Conservation (phyloP, 306 rosid species). For the Begonia loranthoides region DNA sequence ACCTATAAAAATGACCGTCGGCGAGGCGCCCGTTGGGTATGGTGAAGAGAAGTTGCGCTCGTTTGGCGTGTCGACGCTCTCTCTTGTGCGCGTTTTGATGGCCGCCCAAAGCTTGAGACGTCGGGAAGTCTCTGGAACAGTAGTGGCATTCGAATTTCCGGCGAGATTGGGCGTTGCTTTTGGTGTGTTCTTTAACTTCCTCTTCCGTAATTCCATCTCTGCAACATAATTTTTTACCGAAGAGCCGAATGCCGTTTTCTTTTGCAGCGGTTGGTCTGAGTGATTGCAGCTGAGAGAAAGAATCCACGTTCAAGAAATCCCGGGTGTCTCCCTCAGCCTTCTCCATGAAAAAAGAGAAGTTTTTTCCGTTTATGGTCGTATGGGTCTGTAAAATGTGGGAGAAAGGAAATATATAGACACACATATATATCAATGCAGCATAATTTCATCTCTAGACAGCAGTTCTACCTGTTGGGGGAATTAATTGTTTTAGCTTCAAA, state of each 20-base stretch:
- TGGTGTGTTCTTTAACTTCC: conserved; percentile 13
- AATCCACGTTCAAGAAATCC: conserved; percentile 85
- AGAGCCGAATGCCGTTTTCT: conserved; percentile 61
- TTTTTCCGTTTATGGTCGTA: too few relatives aligned
- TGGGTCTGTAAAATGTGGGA: too few relatives aligned
- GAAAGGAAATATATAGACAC: too few relatives aligned
- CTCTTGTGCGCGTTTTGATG: conserved; percentile 94
- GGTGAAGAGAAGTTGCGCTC: conserved; percentile 70
- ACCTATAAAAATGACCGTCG: conserved; percentile 47
- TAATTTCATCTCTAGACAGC: too few relatives aligned
- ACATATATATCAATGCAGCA: too few relatives aligned
- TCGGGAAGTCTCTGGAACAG: conserved; percentile 88
- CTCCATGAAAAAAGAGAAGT: conserved; percentile 35
- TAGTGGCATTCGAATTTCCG: conserved; percentile 85
- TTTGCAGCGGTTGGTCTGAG: conserved; percentile 53
- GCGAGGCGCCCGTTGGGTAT: conserved; percentile 40
- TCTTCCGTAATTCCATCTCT: not conserved
- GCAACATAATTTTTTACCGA: conserved; percentile 56
- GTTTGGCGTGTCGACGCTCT: conserved; percentile 82
- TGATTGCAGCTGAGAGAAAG: conserved; percentile 92
- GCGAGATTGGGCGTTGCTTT: conserved; percentile 23
- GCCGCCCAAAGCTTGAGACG: conserved; percentile 94
- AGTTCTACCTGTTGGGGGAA: too few relatives aligned
- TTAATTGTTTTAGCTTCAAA: too few relatives aligned
- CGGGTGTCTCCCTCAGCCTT: conserved; percentile 62